Base-by-base conservation (phyloP, 2,329 filamentous ascomycete species). In the Aspergillaceae sp. region DNA sequence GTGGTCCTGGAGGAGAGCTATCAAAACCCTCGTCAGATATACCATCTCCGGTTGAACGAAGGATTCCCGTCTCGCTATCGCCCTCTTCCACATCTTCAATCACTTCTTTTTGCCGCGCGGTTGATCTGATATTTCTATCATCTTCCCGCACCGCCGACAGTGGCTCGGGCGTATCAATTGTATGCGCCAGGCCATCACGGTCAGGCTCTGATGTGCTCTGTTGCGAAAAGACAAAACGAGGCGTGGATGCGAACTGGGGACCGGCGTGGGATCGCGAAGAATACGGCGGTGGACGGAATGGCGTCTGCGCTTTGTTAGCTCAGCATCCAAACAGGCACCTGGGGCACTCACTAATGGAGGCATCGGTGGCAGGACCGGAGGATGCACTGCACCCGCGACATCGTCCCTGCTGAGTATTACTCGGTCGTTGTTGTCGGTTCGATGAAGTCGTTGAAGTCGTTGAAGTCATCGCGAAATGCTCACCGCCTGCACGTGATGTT, bases 191-290 rank as follows among this genome's bases (percentile, higher is more conserved):
- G 4, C 27, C 36, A 19, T 38, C 27, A 9, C 26, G 26, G 6
- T 1, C 36, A 8, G 19, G 7, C 19, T 10, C 3, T 38, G 36
- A 28, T 8, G 11, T 38, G 19, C 36, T 38, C 36, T 19, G 40
- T 38, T 62, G 60, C 1, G 62, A 64, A 5, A 65, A 46, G 6
- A 64, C 32, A 28, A 65, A 65, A 4, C 62, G 61, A 29, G 60
- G 63, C 1, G 62, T 63, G 4, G 58, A 58, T 2, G 63, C 62
- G 47, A 65, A 65, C 10, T 64, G 62, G 9, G 61, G 52, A 11
- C 59, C 55, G 34, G 55, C 51, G 40, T 41, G 56, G 37, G 54
- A 52, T 29, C 58, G 61, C 40, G 59, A 48, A 30, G 57, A 51
- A 30, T 50, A 46, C 30, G 54, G 47, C 9, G 59, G 48, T 5